Conservation (phyloP, 371 early-diverging fungal species). For the Mucor velutinosus region DNA sequence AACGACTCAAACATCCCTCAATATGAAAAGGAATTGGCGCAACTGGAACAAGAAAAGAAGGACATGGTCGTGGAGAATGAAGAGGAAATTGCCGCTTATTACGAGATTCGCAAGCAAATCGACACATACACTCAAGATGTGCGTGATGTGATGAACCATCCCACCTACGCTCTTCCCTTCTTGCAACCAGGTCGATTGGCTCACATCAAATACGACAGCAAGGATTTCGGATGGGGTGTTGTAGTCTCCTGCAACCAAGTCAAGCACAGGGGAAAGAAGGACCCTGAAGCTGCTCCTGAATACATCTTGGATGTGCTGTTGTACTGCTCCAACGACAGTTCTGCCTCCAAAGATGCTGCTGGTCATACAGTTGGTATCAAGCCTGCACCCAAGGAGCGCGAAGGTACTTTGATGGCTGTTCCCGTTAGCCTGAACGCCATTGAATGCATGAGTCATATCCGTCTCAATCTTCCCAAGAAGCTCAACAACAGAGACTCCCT, state of each 20-base stretch:
- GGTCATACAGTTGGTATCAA: slow-evolving; percentile 57
- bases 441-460: slow-evolving; percentile 76
- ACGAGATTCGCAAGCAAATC: slow-evolving; percentile 77
- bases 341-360: slow-evolving; percentile 57
- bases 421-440: slow-evolving; percentile 78
- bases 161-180: slow-evolving; percentile 78
- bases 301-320: slow-evolving; percentile 87
- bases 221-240: slow-evolving; percentile 96
- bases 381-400: slow-evolving; percentile 64
- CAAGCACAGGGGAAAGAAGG: slow-evolving; percentile 30
- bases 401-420: slow-evolving; percentile 52
- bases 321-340: slow-evolving; percentile 68
- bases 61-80: slow-evolving; percentile 71
- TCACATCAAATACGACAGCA: slow-evolving; percentile 61
- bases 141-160: slow-evolving; percentile 82
- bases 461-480: slow-evolving; percentile 78
- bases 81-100: slow-evolving; percentile 71
- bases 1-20: slow-evolving; percentile 83
- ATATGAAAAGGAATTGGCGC: slow-evolving; percentile 61
- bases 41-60: slow-evolving; percentile 61
- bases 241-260: slow-evolving; percentile 58
- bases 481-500: slow-evolving; percentile 62
- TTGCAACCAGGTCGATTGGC: slow-evolving; percentile 89
- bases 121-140: slow-evolving; percentile 66
- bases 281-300: slow-evolving; percentile 36